phyloP scores from a whole-genome alignment of 305 asterid species.

The Euphrasia arctica region DNA sequence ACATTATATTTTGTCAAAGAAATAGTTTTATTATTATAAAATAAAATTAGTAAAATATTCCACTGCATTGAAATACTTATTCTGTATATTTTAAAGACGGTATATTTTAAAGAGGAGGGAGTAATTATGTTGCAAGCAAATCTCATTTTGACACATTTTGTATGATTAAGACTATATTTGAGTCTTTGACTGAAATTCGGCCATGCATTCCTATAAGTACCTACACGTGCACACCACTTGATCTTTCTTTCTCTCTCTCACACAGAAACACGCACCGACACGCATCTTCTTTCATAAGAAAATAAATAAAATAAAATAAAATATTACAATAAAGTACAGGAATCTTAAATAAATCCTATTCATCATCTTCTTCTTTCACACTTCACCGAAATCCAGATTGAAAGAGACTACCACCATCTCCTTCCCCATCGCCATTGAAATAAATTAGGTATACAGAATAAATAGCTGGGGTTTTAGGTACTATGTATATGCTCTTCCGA shows the following conservation, averaged over 20 bases:
- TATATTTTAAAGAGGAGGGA: too few species aligned
- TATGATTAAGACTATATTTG: too few species aligned
- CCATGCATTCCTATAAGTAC: conserved; percentile 41
- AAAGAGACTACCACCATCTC: conserved; percentile 29
- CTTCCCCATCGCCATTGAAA: not conserved
- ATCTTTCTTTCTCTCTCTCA: not conserved
- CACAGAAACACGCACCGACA: not conserved
- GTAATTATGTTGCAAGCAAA: too few species aligned
- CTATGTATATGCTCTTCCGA: not conserved
- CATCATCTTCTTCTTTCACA: not conserved
- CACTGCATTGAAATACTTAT: too few species aligned
- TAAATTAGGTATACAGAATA: not conserved
- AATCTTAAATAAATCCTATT: conserved; percentile 17
- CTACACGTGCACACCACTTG: conserved; percentile 37
- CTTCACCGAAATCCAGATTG: conserved; percentile 30
- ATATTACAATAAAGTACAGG: not conserved
- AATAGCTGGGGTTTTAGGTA: not conserved
- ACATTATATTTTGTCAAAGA: too few species aligned
- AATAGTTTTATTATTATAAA: too few species aligned
- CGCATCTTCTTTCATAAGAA: conserved; percentile 5
- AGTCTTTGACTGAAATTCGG: conserved; percentile 29
- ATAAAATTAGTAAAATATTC: too few species aligned
- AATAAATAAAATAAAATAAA: conserved; percentile 17
- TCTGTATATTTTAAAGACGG: too few species aligned
- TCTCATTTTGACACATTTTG: too few species aligned